Base-by-base conservation (phyloP, 176 grass and related monocot genomes). In the Elaeis guineensis region DNA sequence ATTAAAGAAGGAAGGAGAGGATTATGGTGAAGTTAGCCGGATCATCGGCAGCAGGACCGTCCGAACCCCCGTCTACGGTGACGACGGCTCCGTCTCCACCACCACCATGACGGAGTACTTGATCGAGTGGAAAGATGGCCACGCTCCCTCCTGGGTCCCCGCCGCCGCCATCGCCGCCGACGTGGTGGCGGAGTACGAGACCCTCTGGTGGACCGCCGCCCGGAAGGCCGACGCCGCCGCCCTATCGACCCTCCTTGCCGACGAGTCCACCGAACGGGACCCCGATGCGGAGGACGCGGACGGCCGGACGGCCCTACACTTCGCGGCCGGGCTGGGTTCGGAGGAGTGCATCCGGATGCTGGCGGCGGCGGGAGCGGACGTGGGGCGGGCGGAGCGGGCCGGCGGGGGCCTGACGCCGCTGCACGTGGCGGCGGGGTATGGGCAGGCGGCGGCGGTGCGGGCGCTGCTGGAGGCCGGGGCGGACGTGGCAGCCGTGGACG, bases 111-210 rank as follows among this genome's bases (percentile, higher is more conserved):
- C 70, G 25, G 87, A 97, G 76, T 97, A 91, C 70, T 77, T 97
- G 28, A 77, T 97, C 24, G 72, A 90, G 58, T 97, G 87, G 92
- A 91, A 85, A 66, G 92, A 91, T 61, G 87, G 81, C 22, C 92
- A 97, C 69, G 82, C 71, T 54, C 78, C 87, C 2, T 76, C 84
- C 0, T 97, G 87, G 92, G 79, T 89, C 1, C 92, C 61, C 0
- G 61, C 81, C 18, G 76, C 75, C 21, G 87, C 83, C 39, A 85
- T 97, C 72, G 84, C 92, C 5, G 72, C 78, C 2, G 92, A 97
- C 65, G 84, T 91, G 0, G 81, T 91, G 8, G 87, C 81, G 3
- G 92, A 91, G 69, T 97, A 83, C 72, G 81, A 97, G 84, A 78
- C 76, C 49, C 78, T 87, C 25, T 97, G 87, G 84, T 91, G 87